A percentile compares a stretch with the other conserved stretches of the same genome.
phyloP scores from a whole-genome alignment of 2,329 filamentous ascomycete genomes.

The Huntiella bhutanensis region DNA sequence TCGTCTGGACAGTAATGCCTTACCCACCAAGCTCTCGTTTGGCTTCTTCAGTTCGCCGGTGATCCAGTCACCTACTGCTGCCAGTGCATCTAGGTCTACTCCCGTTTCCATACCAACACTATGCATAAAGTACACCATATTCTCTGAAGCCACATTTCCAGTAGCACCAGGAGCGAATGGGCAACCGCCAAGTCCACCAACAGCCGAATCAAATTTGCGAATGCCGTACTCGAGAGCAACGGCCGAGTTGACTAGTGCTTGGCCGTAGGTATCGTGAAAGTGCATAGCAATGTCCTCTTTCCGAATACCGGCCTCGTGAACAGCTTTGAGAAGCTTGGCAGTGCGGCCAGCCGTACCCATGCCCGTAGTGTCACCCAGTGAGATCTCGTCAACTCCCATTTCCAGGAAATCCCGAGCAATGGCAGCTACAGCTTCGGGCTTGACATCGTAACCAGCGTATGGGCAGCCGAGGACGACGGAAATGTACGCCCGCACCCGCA shows the following conservation, averaged over 20 bases:
- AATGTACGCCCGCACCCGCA: constrained; percentile 61
- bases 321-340: constrained; percentile 41
- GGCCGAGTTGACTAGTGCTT: constrained; percentile 66
- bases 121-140: constrained; percentile 62
- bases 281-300: constrained; percentile 60
- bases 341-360: constrained; percentile 68
- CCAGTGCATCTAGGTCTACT: constrained; percentile 46
- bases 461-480: constrained; percentile 68
- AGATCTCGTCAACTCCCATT: constrained; percentile 81
- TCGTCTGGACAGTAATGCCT: constrained; percentile 37
- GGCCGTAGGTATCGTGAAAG: constrained; percentile 78
- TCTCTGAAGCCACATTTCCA: constrained; percentile 71
- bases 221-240: constrained; percentile 62
- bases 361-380: constrained; percentile 75
- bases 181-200: constrained; percentile 66
- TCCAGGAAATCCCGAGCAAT: constrained; percentile 54
- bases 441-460: constrained; percentile 47
- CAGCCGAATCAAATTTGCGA: constrained; percentile 59
- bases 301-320: constrained; percentile 48
- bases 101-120: constrained; percentile 58
- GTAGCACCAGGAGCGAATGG: constrained; percentile 74
- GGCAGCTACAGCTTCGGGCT: constrained; percentile 43
- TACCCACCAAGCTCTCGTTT: constrained; percentile 50
- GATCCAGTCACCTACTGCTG: constrained; percentile 56
- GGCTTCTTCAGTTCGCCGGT: constrained; percentile 39